Evolutionary conservation across 2,329 filamentous ascomycete species (phyloP).

Genomic region (Diplocarpon mali): DNA sequence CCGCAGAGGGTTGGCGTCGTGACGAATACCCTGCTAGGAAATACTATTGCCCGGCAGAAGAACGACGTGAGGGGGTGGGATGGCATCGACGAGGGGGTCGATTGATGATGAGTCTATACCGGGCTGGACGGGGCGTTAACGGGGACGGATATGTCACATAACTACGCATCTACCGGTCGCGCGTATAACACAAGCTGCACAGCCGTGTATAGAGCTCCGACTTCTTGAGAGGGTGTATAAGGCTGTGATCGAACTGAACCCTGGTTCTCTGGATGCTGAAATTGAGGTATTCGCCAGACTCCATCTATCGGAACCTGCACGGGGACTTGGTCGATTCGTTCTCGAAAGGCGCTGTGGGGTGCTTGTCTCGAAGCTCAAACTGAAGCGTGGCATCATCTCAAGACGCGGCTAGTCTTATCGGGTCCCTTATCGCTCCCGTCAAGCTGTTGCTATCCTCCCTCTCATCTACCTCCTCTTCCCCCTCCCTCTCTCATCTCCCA

Average conservation of each 20-base stretch:
- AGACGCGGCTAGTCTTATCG: too few species aligned
- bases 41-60: constrained; percentile 24
- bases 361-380: too few species aligned
- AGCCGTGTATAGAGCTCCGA: too few species aligned
- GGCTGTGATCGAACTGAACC: neutral
- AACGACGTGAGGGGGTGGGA: constrained; percentile 22
- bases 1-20: constrained; percentile 23
- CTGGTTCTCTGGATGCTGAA: neutral
- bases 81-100: constrained; percentile 22
- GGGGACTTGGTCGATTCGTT: too few species aligned
- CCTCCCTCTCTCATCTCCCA: neutral
- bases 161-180: neutral
- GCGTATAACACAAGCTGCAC: neutral
- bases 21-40: constrained; percentile 26
- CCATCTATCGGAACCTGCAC: neutral
- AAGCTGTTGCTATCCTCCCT: neutral
- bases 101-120: constrained; percentile 8
- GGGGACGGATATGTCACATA: neutral
- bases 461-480: neutral
- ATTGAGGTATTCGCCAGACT: too few species aligned
- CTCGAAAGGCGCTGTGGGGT: too few species aligned
- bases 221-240: too few species aligned
- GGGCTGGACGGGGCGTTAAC: neutral
- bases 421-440: neutral
- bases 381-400: too few species aligned